Evolutionary conservation across 1,284 basidiomycete genomes (phyloP), one percentile per base, ranked within the genome.

Genomic region (Ceratobasidium theobromae): DNA sequence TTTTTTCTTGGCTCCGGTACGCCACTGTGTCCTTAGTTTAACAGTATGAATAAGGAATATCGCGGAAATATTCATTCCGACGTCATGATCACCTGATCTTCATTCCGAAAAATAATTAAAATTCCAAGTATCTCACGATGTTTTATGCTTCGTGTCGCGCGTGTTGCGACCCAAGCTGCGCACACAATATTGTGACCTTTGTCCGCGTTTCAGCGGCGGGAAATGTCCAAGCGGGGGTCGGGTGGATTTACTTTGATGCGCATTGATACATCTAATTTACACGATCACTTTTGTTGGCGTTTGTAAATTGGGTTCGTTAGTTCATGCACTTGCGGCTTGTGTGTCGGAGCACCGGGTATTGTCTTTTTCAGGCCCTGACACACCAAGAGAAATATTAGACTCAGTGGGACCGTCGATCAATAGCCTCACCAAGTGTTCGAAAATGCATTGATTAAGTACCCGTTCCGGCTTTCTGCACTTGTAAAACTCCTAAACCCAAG

Each of bases 361-460:
- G 84, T 88, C 81, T 99, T 99, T 64, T 83, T 85, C 65, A 98
- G 82, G 73, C 93, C 94, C 95, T 97, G 71, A 4, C 54, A 14
- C 33, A 62, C 28, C 16, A 21, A 62, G 32, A 57, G 23, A 35
- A 57, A 68, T 23, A 51, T 18, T 35, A 18, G n/a, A 66, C n/a
- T 16, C n/a, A 54, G 25, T 33, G 41, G 14, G 67, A 25, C 21
- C 54, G 12, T 38, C 25, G 54, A 52, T 40, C 5, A 58, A 6
- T 11, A 12, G 46, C 81, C 88, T 72, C 70, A 93, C 93, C 71
- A 99, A 84, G 78, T 98, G 98, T 78, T 96, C 89, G 74, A 98
- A 96, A 80, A 98, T 93, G 79, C 97, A 99, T 71, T 88, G 81
- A 82, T 99, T 99, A 65, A 99, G 83, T 66, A 86, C 78, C 71